Conservation (phyloP, 192 early-diverging fungal genomes). For the Dissophora ornata region DNA sequence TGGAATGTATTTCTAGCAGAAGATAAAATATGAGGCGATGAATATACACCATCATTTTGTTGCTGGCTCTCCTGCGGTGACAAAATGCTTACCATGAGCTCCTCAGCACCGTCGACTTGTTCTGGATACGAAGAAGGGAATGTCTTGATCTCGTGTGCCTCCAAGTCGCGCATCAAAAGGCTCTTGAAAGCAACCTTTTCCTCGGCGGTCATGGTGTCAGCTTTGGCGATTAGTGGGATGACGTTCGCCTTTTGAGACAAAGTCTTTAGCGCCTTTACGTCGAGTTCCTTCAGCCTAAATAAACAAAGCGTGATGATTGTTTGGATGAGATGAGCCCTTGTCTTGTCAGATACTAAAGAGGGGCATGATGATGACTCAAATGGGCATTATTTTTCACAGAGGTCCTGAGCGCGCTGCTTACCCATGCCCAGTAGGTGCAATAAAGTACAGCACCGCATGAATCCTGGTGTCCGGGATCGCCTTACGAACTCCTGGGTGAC, state of each 20-base stretch:
- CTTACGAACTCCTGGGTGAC: slow-evolving; percentile 73
- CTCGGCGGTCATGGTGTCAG: slow-evolving; percentile 75
- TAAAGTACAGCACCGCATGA: slow-evolving; percentile 95
- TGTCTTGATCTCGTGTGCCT: slow-evolving; percentile 66
- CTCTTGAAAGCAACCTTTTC: slow-evolving; percentile 73
- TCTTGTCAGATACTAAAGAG: not conserved
- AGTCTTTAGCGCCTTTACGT: slow-evolving; percentile 71
- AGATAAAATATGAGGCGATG: not conserved
- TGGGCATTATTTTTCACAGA: not conserved
- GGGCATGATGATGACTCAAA: too few species aligned
- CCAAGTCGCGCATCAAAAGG: slow-evolving; percentile 71
- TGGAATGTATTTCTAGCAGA: slow-evolving; percentile 69
- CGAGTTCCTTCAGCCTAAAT: slow-evolving; percentile 61
- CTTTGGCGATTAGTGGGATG: slow-evolving; percentile 85
- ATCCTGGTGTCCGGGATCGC: slow-evolving; percentile 89
- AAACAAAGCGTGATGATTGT: not conserved
- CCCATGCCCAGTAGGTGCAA: slow-evolving; percentile 93
- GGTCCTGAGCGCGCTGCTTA: slow-evolving; percentile 29
- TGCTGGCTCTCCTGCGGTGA: not conserved
- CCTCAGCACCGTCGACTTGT: slow-evolving; percentile 69
- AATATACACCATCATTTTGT: too few species aligned
- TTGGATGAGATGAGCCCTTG: not conserved
- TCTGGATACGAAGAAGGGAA: slow-evolving; percentile 78
- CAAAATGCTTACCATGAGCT: slow-evolving; percentile 60
- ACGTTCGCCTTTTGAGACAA: slow-evolving; percentile 80